Base-by-base conservation (phyloP, 1,139 yeast species). In the Taphrina wiesneri region DNA sequence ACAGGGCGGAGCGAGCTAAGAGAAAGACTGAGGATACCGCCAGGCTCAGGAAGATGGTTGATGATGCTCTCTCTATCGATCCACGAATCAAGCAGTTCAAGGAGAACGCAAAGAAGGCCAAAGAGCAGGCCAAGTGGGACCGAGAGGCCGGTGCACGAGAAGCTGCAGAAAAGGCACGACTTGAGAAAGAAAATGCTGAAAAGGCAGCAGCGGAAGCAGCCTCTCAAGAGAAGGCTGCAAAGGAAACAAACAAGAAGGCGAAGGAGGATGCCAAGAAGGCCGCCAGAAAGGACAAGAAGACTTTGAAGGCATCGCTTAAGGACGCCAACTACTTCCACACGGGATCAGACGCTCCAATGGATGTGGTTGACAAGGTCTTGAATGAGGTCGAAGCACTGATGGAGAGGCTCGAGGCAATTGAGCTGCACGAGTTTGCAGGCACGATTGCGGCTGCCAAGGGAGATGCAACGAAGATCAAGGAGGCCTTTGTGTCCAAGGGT, bases 201-300 rank as follows among this genome's bases (percentile, higher is more conserved):
- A 85, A 83, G 74, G 89, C 87, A 74, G 90, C 89, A 67, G 96
- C 87, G 77, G 90, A 84, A 66, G 95, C 85, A 65, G 88, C 86
- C 70, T 78, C 81, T 26, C 80, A 80, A 53, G 86, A 85, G 69
- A 81, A 83, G 65, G 75, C 79, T 65, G 81, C 83, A 57, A 90
- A 89, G 79, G 87, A 83, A 71, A 80, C 86, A 74, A 92, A 92
- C 84, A 93, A 93, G 83, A 86, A 92, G 71, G 57, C 66, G 28
- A 95, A 92, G 83, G 98, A 93, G 82, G 96, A 97, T 74, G 97
- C 97, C 68, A 92, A 91, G 83, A 86, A 85, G 72, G 97, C 98
- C 59, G 90, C 89, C 84, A 93, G 89, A 96, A 93, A 92, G 90
- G 90, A 88, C 83, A 93, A 90, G 91, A 90, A 97, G 84, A 80